Percentiles rank a stretch among this genome's conserved stretches.
phyloP scores from a whole-genome alignment of 139 green algal species.

The Tetraselmis chui region DNA sequence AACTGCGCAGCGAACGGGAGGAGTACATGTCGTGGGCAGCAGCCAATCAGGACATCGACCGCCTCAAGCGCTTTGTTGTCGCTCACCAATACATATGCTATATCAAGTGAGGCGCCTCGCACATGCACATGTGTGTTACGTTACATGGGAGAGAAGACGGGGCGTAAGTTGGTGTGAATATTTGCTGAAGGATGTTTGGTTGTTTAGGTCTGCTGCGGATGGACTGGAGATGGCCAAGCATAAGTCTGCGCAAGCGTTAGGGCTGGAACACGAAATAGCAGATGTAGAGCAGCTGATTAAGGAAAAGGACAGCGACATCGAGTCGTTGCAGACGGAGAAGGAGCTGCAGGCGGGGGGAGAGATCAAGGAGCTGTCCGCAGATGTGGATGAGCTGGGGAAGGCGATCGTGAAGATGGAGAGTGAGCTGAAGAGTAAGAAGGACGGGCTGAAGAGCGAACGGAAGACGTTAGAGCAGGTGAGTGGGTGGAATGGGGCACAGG shows the following conservation, averaged over 20 bases:
- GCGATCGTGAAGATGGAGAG: conserved; percentile 52
- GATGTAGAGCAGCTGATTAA: conserved; percentile 15
- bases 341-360: conserved; percentile 49
- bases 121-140: too few relatives aligned
- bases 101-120: too few relatives aligned
- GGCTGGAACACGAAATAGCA: conserved; percentile 19
- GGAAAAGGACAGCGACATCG: conserved; percentile 33
- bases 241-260: background rate
- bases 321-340: conserved; percentile 44
- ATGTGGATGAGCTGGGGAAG: conserved; percentile 56
- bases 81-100: conserved; percentile 65
- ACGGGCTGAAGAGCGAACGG: conserved; percentile 45
- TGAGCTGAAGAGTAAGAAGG: conserved; percentile 50
- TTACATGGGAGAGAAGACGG: too few relatives aligned
- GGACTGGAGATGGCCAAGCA: conserved; percentile 18
- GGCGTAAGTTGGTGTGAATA: too few relatives aligned
- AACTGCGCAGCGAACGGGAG: conserved; percentile 66
- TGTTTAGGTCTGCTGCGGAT: conserved; percentile 15
- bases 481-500: background rate
- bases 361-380: conserved; percentile 37
- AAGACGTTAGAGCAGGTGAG: background rate
- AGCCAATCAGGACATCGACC: conserved; percentile 31
- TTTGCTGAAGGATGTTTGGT: too few relatives aligned
- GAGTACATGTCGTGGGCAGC: conserved; percentile 33
- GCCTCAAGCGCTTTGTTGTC: conserved; percentile 73